Percentiles rank a stretch among this genome's conserved stretches.
phyloP scores from a whole-genome alignment of 768 basidiomycete species.

The Suillus bovinus region DNA sequence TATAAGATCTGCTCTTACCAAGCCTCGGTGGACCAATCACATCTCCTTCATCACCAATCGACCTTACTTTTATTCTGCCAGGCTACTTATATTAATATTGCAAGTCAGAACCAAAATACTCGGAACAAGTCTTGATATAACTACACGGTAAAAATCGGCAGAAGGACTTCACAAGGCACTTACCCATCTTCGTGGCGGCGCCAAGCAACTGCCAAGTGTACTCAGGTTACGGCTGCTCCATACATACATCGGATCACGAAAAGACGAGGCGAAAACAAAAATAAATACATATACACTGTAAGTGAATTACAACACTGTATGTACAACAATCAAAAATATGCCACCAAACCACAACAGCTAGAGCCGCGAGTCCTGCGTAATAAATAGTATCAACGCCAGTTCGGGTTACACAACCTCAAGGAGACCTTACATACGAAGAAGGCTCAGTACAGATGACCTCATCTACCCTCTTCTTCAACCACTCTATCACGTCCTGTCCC shows the following conservation, averaged over 20 bases:
- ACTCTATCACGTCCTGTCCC: constrained; percentile 68
- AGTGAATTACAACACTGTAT: constrained; percentile 1
- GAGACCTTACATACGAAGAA: constrained; percentile 44
- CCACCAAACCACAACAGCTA: constrained; percentile 7
- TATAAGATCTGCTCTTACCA: not conserved
- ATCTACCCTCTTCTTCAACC: constrained; percentile 62
- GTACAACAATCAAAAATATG: constrained; percentile 12
- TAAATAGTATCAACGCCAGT: constrained; percentile 3
- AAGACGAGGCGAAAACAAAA: not conserved
- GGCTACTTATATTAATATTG: too few species aligned
- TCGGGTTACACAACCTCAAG: constrained; percentile 11
- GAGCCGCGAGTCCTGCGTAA: constrained; percentile 9
- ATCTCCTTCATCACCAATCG: not conserved
- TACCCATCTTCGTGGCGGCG: constrained; percentile 1
- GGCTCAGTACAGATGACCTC: constrained; percentile 66
- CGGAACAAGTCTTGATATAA: not conserved
- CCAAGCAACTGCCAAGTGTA: not conserved
- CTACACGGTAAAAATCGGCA: not conserved
- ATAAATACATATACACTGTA: not conserved
- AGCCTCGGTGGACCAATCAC: not conserved
- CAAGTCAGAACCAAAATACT: not conserved
- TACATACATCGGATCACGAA: not conserved
- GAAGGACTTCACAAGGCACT: not conserved
- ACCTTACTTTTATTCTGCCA: not conserved
- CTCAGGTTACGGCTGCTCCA: too few species aligned